These are phyloP conservation scores for Pichia sp. DNA, from an alignment of 1,139 yeast genomes.

Conservation along the genomic window DNA sequence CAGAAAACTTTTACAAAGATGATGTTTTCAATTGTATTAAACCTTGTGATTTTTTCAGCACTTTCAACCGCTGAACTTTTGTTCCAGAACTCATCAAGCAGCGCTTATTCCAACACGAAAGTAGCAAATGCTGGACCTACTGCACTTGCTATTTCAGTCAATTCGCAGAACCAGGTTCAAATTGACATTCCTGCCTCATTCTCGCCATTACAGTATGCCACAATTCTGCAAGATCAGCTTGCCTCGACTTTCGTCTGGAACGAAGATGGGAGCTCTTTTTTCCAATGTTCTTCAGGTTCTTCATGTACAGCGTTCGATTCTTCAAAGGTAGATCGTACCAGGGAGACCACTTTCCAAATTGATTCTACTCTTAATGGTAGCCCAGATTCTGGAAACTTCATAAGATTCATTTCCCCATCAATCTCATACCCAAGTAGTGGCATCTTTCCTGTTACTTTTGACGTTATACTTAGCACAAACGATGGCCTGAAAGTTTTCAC, in stretches of 20 bases:
- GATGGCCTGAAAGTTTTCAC: not conserved
- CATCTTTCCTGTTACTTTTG: constrained; percentile 6
- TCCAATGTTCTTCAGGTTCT: constrained; percentile 11
- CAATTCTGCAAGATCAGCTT: constrained; percentile 7
- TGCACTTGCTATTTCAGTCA: constrained; percentile 1
- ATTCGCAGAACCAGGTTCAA: constrained; percentile 8
- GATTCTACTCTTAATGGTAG: constrained; percentile 1
- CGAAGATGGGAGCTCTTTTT: constrained; percentile 4
- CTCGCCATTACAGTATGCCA: constrained; percentile 6
- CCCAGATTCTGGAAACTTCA: constrained; percentile 12
- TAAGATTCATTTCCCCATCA: constrained; percentile 15
- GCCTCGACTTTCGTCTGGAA: constrained; percentile 13
- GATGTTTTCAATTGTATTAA: no score
- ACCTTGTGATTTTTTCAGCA: not conserved
- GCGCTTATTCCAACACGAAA: not conserved
- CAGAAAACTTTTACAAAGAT: not conserved
- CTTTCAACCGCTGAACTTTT: not conserved
- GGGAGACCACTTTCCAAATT: constrained; percentile 10
- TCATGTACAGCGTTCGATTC: constrained; percentile 2
- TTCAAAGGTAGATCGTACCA: not conserved
- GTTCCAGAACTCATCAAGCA: not conserved
- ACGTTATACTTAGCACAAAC: not conserved
- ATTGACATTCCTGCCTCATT: constrained; percentile 15
- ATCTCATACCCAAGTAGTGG: constrained; percentile 15
- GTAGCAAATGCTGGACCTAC: constrained; percentile 1